phyloP scores from a whole-genome alignment of 768 basidiomycete genomes.

The Phanerochaete carnosa region DNA sequence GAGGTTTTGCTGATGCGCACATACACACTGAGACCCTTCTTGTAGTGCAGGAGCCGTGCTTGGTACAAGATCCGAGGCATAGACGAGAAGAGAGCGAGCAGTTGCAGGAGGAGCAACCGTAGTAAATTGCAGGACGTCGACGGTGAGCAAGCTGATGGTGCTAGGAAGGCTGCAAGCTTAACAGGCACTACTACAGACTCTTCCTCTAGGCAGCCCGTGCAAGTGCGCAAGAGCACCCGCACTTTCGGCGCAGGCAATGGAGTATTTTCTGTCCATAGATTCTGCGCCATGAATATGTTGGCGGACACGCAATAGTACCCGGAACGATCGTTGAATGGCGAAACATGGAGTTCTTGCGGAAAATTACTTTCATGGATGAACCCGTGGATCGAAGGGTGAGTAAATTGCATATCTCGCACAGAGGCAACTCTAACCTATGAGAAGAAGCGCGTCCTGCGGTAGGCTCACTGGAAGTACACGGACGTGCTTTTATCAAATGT shows the following conservation, averaged over 20 bases:
- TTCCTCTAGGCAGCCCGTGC: not conserved
- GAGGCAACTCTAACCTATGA: conserved; percentile 25
- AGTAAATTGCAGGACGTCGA: conserved; percentile 39
- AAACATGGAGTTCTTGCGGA: conserved; percentile 68
- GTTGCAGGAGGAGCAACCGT: conserved; percentile 36
- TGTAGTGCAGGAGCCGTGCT: conserved; percentile 60
- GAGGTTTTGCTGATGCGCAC: no score
- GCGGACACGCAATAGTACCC: conserved; percentile 63
- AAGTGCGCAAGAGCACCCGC: conserved; percentile 32
- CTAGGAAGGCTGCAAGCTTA: conserved; percentile 53
- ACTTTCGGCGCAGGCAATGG: conserved; percentile 33
- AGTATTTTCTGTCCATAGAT: conserved; percentile 10
- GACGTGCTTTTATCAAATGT: conserved; percentile 67
- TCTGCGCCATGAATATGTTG: conserved; percentile 35
- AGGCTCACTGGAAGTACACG: conserved; percentile 47
- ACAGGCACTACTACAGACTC: conserved; percentile 36
- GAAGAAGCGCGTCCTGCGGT: conserved; percentile 37
- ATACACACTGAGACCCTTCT: conserved; percentile 52
- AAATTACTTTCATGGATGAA: conserved; percentile 67
- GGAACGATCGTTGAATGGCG: conserved; percentile 70
- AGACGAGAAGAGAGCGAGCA: conserved; percentile 52
- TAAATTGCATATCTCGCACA: not conserved
- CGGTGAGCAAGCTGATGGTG: conserved; percentile 31
- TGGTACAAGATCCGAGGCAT: conserved; percentile 60
- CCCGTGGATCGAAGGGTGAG: conserved; percentile 23